Evolutionary conservation across 257 asterid genomes (phyloP).

Genomic region (Oldenlandia corymbosa): DNA sequence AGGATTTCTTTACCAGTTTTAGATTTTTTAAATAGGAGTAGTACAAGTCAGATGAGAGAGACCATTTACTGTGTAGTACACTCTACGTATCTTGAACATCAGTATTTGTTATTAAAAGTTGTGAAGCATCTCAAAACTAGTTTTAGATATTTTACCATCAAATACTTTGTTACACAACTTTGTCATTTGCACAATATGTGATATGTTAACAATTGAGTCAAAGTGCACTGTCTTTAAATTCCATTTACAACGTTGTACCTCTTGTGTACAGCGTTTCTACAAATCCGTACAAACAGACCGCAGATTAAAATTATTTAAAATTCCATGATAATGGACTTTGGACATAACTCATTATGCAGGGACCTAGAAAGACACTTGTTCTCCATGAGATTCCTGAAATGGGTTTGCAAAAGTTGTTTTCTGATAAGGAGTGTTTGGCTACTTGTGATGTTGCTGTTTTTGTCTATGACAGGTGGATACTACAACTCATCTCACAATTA

Average conservation of each 20-base stretch:
- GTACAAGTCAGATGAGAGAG: not conserved
- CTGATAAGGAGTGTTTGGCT: constrained; percentile 68
- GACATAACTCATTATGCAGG: constrained; percentile 41
- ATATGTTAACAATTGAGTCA: no score
- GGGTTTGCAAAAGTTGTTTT: constrained; percentile 54
- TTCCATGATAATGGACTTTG: not conserved
- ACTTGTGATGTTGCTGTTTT: constrained; percentile 81
- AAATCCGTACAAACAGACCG: no score
- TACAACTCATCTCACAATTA: not conserved
- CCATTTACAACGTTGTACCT: no score
- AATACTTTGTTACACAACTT: no score
- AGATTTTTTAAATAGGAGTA: not conserved
- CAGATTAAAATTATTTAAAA: constrained; percentile 7
- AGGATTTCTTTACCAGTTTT: not conserved
- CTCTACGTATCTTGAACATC: no score
- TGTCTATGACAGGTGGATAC: constrained; percentile 80
- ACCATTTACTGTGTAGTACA: no score
- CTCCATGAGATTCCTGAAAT: constrained; percentile 90
- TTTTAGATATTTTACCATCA: no score
- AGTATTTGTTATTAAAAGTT: no score
- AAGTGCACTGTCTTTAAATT: no score
- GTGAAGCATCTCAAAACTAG: no score
- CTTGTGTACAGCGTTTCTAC: no score
- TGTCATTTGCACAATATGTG: not conserved
- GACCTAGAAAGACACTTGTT: constrained; percentile 66